Evolutionary conservation across 371 early-diverging fungal species (phyloP), one percentile per base, ranked within the genome.

Genomic region (Spraguea lophii): DNA sequence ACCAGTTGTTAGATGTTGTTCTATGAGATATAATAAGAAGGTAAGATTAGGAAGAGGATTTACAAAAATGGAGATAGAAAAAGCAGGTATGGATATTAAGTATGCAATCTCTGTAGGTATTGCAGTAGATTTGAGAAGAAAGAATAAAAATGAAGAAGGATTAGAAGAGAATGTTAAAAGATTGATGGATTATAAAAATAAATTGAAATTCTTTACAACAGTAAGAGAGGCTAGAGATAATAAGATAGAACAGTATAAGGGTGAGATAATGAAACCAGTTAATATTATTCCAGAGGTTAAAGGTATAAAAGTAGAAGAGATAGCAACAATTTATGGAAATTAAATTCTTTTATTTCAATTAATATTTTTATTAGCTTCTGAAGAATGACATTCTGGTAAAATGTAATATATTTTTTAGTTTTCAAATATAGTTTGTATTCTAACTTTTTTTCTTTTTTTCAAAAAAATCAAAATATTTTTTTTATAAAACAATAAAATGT

Each of bases 21-120:
- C 93, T 61, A 70, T 86, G 67, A 85, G 85, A 74, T 93, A 97
- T 84, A 97, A 97, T 85, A 82, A 76, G 75, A 90, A 90, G 79
- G 76, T 89, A 62, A 79, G 98, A 66, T 77, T 83, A 61, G 98
- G 98, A 57, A 80, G 88, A 68, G 98, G 98, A 59, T 97, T 97
- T 80, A 89, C 93, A 54, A 74, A 85, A 41, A 91, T 85, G 59
- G 98, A 97, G 77, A 78, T 91, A 57, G 83, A 88, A 77, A 84
- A 76, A 63, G 94, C 92, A 63, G 91, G 91, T 57, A 72, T 94
- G 70, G 73, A 78, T 56, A 78, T 81, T 70, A 84, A 86, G 76
- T 78, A 85, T 72, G 98, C 98, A 54, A 82, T 77, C 62, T 75
- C 83, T 69, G 79, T 93, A 68, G 98, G 98, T 69, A 84, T 97